Evolutionary conservation across 2,329 filamentous ascomycete species (phyloP), one percentile per base, ranked within the genome.

Genomic region (Cryphonectria naterciae): DNA sequence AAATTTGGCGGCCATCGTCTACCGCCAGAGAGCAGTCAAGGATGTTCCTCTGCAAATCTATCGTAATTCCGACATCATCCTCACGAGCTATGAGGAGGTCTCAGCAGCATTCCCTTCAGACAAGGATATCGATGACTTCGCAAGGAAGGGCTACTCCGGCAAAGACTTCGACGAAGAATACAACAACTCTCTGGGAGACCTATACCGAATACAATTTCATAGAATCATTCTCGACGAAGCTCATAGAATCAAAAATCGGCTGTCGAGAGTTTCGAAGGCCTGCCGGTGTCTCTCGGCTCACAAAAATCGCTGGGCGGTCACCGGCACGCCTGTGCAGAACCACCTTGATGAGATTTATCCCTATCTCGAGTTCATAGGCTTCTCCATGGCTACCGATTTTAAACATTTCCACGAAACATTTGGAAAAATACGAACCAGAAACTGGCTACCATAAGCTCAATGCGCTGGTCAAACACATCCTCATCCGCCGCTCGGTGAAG

Each of bases 161-260:
- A 15, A 58, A 4, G 25, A 58, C 4, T 32, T 32, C 25, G 54
- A 58, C 10, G 2, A 32, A 35, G 28, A 32, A 11, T 32, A 17
- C 13, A 15, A 58, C 2, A 15, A 58, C 8, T 19, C 4, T 32
- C 25, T 35, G 2, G 54, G 54, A 17, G 28, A 35, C 8, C 25
- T 58, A 15, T 58, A 17, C 3, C 28, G 28, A 19, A 58, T 58
- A 7, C 25, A 58, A 1, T 76, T 68, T 58, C 35, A 73, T 35
- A 73, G 73, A 0, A 28, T 76, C 0, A 67, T 76, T 0, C 56
- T 74, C 5, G 88, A 90, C 62, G 88, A 90, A 74, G 87, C 84
- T 0, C 87, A 89, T 65, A 74, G 74, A 0, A 88, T 90, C 72
- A 89, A 89, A 72, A 89, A 88, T 3, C 22, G 32, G 19, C 22